Evolutionary conservation across 441 rosid genomes (phyloP).

Genomic region (Mallotus repandus): DNA sequence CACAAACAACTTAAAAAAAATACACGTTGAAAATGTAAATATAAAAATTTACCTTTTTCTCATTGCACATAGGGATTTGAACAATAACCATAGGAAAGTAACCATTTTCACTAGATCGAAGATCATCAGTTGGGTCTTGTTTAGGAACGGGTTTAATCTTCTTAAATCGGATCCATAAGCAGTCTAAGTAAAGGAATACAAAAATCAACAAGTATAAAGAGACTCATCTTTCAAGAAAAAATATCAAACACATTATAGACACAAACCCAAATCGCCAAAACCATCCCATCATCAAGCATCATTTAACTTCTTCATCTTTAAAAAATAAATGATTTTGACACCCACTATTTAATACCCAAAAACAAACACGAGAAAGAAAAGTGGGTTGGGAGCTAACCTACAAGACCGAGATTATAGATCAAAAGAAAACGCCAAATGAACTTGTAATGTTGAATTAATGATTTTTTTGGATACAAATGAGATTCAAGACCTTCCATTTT

Average conservation of each 20-base stretch:
- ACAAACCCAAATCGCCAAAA: not conserved
- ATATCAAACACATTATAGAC: conserved; percentile 41
- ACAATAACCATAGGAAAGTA: conserved; percentile 84
- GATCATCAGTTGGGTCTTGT: conserved; percentile 41
- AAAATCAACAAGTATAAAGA: too few relatives aligned
- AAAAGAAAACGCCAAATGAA: conserved; percentile 66
- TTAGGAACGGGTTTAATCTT: conserved; percentile 71
- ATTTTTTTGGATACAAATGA: conserved; percentile 32
- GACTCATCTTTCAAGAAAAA: conserved; percentile 26
- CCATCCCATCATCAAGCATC: not conserved
- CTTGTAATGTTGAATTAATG: conserved; percentile 39
- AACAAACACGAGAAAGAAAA: not conserved
- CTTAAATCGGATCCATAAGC: conserved; percentile 83
- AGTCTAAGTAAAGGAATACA: conserved; percentile 79
- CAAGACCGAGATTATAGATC: conserved; percentile 76
- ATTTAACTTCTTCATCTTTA: not conserved
- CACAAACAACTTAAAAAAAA: not conserved
- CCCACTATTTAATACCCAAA: too few relatives aligned
- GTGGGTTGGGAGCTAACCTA: conserved; percentile 40
- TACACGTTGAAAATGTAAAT: not conserved
- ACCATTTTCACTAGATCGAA: conserved; percentile 62
- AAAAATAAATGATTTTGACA: not conserved
- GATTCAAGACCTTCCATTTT: conserved; percentile 43
- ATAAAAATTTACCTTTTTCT: too few relatives aligned
- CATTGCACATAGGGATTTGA: conserved; percentile 97